Base-by-base conservation (phyloP, 176 grass and related monocot species). In the Musa schizocarpa region DNA sequence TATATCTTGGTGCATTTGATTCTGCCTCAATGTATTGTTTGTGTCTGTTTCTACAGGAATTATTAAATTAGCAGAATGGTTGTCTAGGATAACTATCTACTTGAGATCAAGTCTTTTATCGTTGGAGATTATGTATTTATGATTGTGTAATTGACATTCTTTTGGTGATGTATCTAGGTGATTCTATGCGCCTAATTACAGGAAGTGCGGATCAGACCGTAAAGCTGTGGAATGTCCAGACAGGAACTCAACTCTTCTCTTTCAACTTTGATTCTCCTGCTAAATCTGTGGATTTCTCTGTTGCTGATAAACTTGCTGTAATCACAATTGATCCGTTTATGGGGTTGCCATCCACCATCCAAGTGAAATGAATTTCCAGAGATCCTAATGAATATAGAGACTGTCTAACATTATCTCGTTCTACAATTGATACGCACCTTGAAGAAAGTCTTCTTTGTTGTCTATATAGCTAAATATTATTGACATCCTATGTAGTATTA, bases 281-380 rank as follows among this genome's bases (percentile, higher is more conserved):
- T 1, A 87, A 82, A 51, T 86, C 95, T 13, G 90, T 94, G 8
- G 90, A 94, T 43, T 87, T 91, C 11, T 69, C 84, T 21, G 77
- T 93, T 12, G 90, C 88, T 2, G 88, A 91, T 75, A 74, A 77
- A 29, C 88, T 93, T 64, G 90, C 75, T 0, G 82, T 94, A 72
- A 77, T 91, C 73, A 99, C 90, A 79, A 89, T 88, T 3, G 90
- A 99, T 67, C 92, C 79, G 62, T 99, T 98, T 84, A 91, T 89
- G 90, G 90, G 76, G 2, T 80, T 93, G 56, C 82, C 65, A 50
- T 89, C 95, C 53, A 87, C 86, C 49, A 89, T 87, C 26, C 95
- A 98, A 84, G 86, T 93, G 82, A 98, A 93, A 82, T 63, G 54
- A 49, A 93, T 98, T 76, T 77, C 90, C 12, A 69, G 72, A 34